Evolutionary conservation across 164 flowering plant genomes (phyloP), one percentile per base, ranked within the genome.

Genomic region (Chloranthus sessilifolius): DNA sequence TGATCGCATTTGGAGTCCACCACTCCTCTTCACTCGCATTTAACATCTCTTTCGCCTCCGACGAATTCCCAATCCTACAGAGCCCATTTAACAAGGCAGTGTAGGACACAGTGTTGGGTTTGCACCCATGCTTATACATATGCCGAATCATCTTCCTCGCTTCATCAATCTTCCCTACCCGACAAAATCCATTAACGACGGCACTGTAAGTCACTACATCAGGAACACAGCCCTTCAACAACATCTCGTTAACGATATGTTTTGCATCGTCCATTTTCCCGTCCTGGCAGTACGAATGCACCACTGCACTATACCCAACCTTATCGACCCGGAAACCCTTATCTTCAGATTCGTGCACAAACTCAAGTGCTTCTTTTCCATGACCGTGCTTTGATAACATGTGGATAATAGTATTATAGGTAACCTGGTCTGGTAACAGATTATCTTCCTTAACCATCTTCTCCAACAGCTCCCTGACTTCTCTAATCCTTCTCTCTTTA

Each of bases 181-280:
- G 67, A 64, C 94, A 92, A 62, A 75, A 75, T 29, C 96, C 94
- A 69, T 83, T 47, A 11, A 92, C 35, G 44, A 92, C 81, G 17
- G 88, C 29, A 53, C 94, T 88, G 50, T 88, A 92, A 17, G 96
- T 88, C 43, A 86, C 94, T 3, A 92, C 95, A 76, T 92, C 98
- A 28, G 98, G 98, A 41, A 27, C 40, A 55, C 91, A 85, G 55
- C 77, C 82, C 35, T 79, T 81, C 5, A 50, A 38, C 43, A 80
- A 69, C 98, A 92, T 92, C 63, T 74, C 81, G 60, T 55, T 69
- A 28, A 92, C 83, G 50, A 92, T 50, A 59, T 75, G 84, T 67
- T 83, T 82, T 20, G 95, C 96, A 56, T 65, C 67, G 36, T 76
- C 85, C 47, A 83, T 70, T 20, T 54, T 64, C 47, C 95, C 96